Evolutionary conservation across 306 rosid genomes (phyloP), one percentile per base, ranked within the genome.

Genomic region (Phaseolus lunatus): DNA sequence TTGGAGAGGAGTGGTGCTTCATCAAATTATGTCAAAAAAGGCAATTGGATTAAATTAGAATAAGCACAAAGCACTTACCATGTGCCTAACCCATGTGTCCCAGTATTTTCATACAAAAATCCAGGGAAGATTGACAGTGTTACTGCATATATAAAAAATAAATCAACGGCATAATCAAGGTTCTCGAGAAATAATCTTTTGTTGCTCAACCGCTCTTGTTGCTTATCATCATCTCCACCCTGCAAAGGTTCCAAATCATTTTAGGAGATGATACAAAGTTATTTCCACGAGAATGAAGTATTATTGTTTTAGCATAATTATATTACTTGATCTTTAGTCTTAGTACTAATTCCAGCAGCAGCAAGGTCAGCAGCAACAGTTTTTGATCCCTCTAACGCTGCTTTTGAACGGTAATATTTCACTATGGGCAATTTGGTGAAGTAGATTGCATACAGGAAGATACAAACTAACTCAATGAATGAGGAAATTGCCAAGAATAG

Each of bases 51-150:
- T 19, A 50, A 27, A 39, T 16, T 63, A 63, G 20, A 26, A 9
- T 24, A 33, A 13, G 24, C 22, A n/a, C 37, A 45, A 48, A 39
- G 26, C 24, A 82, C 82, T 72, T 80, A 87, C 98, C 99, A 95
- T 44, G 88, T 3, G 27, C 99, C 97, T 79, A 95, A 76, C 41
- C 76, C 77, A 76, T 95, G 99, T 3, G 79, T 19, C 68, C 99
- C 99, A 0, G 99, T 92, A 47, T 92, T 86, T 85, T 95, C 99
- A 41, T 81, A 95, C 81, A 90, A 74, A 86, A 92, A 92, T 8
- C 97, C 99, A 5, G 97, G 99, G 70, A 86, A 81, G 62, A 95
- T 92, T 8, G 97, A 95, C 80, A 95, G 56, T 6, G 99, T 92
- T 19, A 87, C 5, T 11, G 66, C 91, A 78, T 91, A 89, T 66